These are phyloP conservation scores for Leptomonas seymouri DNA, from an alignment of 208 protist species.

Conservation along the genomic window DNA sequence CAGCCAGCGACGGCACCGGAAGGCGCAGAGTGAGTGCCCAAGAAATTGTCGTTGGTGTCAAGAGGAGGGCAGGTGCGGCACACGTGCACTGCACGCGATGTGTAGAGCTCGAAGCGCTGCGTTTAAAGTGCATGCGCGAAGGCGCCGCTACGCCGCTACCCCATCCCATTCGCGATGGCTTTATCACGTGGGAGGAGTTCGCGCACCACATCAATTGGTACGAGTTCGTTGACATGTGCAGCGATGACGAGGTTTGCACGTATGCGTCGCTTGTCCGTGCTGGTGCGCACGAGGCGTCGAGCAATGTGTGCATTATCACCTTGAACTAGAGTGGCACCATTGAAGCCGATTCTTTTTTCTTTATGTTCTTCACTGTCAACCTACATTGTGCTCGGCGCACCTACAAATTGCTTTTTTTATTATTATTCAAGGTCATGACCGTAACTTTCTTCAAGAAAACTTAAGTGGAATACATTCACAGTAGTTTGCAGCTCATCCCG, in stretches of 20 bases:
- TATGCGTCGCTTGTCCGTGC: slow-evolving; percentile 43
- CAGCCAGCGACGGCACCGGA: neutral
- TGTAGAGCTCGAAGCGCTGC: slow-evolving; percentile 57
- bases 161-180: slow-evolving; percentile 50
- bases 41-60: slow-evolving; percentile 6
- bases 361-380: neutral
- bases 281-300: slow-evolving; percentile 37
- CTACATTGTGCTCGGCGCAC: neutral
- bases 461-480: too few relatives aligned
- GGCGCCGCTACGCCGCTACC: slow-evolving; percentile 57
- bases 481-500: too few relatives aligned
- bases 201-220: slow-evolving; percentile 76
- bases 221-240: slow-evolving; percentile 71
- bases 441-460: too few relatives aligned
- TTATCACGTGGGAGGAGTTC: slow-evolving; percentile 74
- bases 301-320: slow-evolving; percentile 49
- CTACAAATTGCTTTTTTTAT: neutral
- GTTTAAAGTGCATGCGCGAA: slow-evolving; percentile 39
- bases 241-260: slow-evolving; percentile 45
- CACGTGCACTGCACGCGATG: slow-evolving; percentile 54
- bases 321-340: neutral
- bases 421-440: neutral
- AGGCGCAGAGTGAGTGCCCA: neutral
- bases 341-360: neutral
- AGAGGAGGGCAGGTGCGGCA: neutral